These are phyloP conservation scores for Aspergillus calidoustus DNA, from an alignment of 2,329 filamentous ascomycete species.

Conservation along the genomic window DNA sequence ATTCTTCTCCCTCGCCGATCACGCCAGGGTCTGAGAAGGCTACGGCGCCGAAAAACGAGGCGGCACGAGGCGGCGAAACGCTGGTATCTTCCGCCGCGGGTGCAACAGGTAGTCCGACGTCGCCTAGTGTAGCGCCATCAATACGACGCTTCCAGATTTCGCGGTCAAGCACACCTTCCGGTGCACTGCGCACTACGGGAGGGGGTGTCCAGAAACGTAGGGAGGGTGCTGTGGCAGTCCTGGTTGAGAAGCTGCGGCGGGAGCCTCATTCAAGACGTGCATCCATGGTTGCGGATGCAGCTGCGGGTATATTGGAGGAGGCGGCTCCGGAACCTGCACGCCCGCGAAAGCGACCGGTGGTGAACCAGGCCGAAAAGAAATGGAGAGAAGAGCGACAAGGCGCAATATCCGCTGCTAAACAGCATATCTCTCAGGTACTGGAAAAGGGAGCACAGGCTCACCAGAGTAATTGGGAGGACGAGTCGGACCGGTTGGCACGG, in stretches of 20 bases:
- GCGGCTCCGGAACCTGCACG: conserved; percentile 19
- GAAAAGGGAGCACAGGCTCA: conserved; percentile 44
- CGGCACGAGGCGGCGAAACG: background rate
- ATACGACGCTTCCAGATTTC: conserved; percentile 48
- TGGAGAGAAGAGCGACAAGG: conserved; percentile 44
- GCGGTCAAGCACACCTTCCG: conserved; percentile 33
- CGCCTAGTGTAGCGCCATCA: conserved; percentile 22
- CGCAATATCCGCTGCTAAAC: conserved; percentile 41
- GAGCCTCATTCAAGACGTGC: conserved; percentile 39
- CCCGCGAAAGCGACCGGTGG: conserved; percentile 45
- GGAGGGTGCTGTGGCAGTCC: conserved; percentile 39
- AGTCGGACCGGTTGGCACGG: conserved; percentile 47
- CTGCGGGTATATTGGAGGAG: conserved; percentile 19
- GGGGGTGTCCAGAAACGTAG: conserved; percentile 44
- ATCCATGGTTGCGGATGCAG: conserved; percentile 38
- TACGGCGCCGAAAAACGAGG: background rate
- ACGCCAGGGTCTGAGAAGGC: conserved; percentile 5
- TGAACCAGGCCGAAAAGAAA: conserved; percentile 45
- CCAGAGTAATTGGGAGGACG: conserved; percentile 47
- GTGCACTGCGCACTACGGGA: conserved; percentile 32
- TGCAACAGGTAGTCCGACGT: conserved; percentile 21
- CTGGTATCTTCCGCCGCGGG: conserved; percentile 19
- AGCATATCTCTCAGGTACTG: conserved; percentile 37
- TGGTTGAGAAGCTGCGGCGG: conserved; percentile 45
- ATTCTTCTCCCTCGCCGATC: conserved; percentile 25